Evolutionary conservation across 371 early-diverging fungal genomes (phyloP), one percentile per base, ranked within the genome.

Genomic region (Parasitella parasitica): DNA sequence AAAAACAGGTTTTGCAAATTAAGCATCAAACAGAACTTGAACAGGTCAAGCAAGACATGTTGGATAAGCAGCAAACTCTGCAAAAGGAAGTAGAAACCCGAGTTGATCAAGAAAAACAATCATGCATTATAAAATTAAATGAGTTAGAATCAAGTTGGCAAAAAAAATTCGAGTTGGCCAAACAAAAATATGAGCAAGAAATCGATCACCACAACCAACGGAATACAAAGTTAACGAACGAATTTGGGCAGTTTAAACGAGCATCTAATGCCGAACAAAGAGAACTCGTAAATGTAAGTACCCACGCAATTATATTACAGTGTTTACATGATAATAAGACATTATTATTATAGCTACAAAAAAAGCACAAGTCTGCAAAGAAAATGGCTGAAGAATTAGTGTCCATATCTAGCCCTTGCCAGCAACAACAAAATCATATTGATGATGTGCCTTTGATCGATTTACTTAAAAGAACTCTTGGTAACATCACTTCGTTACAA

Each of bases 1-100:
- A 73, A 61, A 68, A 65, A 48, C 64, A 62, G 30, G 67, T 76
- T 1, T 35, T 64, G 39, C 27, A n/a, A 6, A 73, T 76, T 36
- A 69, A 76, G 28, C 53, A 61, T 28, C 71, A 73, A 43, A 48
- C 69, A 0, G 38, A 49, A 0, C 27, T 67, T 15, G 70, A 76
- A 18, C 59, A 54, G 24, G 6, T 20, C 15, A 6, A 24, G 7
- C 28, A 48, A n/a, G 38, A 54, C 1, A 16, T 54, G 39, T 16
- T 18, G 13, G 22, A 54, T 27, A 32, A 54, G 22, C 24, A 55
- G 7, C 38, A 57, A 13, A 4, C 26, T n/a, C 2, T 57, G 20
- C 26, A 46, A 22, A 24, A 35, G 11, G 36, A 46, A 36, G 41
- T 48, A 0, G 13, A 36, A 22, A 9, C 2, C 0, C 32, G 58